Base-by-base conservation (phyloP, 2,329 filamentous ascomycete species). In the Talaromyces sp. region DNA sequence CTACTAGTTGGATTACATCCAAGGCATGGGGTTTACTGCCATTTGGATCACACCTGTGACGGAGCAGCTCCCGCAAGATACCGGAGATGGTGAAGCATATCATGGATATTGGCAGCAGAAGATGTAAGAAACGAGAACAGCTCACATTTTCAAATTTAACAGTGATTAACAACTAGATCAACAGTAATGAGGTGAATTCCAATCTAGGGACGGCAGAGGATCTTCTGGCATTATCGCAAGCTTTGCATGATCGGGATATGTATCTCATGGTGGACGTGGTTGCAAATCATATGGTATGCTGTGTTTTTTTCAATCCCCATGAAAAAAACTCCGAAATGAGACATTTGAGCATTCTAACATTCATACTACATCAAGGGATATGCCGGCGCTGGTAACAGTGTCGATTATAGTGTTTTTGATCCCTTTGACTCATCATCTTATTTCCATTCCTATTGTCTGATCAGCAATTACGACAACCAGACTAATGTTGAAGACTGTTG, bases 261-360 rank as follows among this genome's bases (percentile, higher is more conserved):
- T 83, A 82, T 58, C 70, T 86, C 33, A 86, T 86, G 83, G 74
- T 86, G 2, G 83, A 86, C 55, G 71, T 85, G 1, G 82, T 85
- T 2, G 58, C 60, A 17, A 62, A 62, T 19, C 52, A 62, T 22
- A 58, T 62, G 60, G 60, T 61, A 27, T 24, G 46, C 30, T 2
- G 3, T 17, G 4, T 8, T 9, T 11, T 0, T 11, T 6, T 14
- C 4, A 9, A 4, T 9, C 1, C 4, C 8, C 16, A n/a, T 17
- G 36, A 9, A 20, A 7, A 19, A 2, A 8, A 17, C 4, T 27
- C 9, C 5, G 24, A 27, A n/a, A n/a, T n/a, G n/a, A n/a, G n/a
- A n/a, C n/a, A n/a, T n/a, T n/a, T n/a, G n/a, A n/a, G n/a, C n/a
- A 10, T 16, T 8, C 9, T 10, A 4, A 4, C 7, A 24, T 19